A percentile compares a stretch with the other conserved stretches of the same genome.
These are phyloP conservation scores for Rosa rugosa DNA, from an alignment of 306 rosid genomes.

Conservation along the genomic window DNA sequence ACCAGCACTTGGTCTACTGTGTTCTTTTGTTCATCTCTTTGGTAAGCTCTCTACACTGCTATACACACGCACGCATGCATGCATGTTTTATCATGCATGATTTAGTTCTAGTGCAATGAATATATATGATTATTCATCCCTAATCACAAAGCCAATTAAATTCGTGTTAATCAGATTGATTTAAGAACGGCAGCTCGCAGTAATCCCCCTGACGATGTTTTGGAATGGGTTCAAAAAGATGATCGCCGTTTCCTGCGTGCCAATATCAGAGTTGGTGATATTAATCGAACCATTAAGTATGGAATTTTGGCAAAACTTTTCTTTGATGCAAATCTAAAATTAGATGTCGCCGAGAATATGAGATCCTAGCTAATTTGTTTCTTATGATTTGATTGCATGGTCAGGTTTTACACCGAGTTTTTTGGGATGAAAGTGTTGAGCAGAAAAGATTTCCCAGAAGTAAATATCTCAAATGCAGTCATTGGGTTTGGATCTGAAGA, in stretches of 20 bases:
- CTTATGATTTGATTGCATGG: background rate
- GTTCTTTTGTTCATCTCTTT: background rate
- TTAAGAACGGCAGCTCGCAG: background rate
- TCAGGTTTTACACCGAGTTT: conserved; percentile 58
- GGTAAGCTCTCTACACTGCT: background rate
- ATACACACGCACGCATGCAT: background rate
- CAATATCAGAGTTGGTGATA: conserved; percentile 69
- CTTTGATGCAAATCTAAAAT: background rate
- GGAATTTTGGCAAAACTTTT: background rate
- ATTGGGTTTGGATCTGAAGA: conserved; percentile 64
- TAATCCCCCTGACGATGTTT: conserved; percentile 15
- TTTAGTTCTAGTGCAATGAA: background rate
- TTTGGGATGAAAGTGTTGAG: conserved; percentile 64
- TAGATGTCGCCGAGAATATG: background rate
- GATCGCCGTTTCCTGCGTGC: conserved; percentile 59
- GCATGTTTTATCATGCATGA: background rate
- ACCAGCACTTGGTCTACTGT: background rate
- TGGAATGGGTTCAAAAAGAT: conserved; percentile 64
- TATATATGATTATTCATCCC: background rate
- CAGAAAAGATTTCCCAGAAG: conserved; percentile 54
- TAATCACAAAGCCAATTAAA: background rate
- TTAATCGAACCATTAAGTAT: conserved; percentile 68
- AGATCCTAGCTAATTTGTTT: background rate
- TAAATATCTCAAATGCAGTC: conserved; percentile 58
- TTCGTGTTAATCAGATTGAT: background rate